Evolutionary conservation across 345 rosid species (phyloP), one percentile per base, ranked within the genome.

Genomic region (Arabidopsis suecica): DNA sequence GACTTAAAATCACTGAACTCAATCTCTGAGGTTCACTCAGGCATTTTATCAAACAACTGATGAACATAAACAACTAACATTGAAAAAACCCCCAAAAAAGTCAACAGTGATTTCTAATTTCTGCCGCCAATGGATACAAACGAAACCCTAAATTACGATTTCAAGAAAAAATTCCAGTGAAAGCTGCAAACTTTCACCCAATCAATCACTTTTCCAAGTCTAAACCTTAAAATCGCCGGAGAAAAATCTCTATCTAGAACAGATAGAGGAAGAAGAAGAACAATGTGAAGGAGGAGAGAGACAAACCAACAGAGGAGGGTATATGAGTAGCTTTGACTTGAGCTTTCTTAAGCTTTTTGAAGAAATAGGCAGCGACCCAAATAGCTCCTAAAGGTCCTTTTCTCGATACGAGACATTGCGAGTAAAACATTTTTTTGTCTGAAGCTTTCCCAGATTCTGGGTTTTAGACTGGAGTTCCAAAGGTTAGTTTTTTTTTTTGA

Each of bases 311-410:
- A 38, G 96, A 87, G 41, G 82, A 76, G 63, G 95, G 65, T 78
- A 94, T 87, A 65, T 88, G 86, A 50, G 93, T 88, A 44, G 80
- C 81, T 74, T 78, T 73, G 80, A 91, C 86, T 80, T 90, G 93
- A 55, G 86, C 64, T 65, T 82, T 94, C 80, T 87, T 90, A 8
- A 94, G 97, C 70, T 86, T 88, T 32, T 87, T 91, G 82, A 72
- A 82, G 88, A 69, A 88, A 81, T 88, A 90, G 13, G 95, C 98
- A 37, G 98, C 97, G 20, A 90, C 86, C 96, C 96, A 90, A 23
- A 91, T 79, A 37, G 89, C 79, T 20, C 91, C 85, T 44, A 88
- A 68, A 49, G 97, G 86, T 41, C 97, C 95, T 61, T 86, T 88
- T 30, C 82, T 78, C 0, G 92, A 86, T 13, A 86, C 81, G 51